Conservation (phyloP, 2,329 filamentous ascomycete species). For the Aspergillus aculeatus region DNA sequence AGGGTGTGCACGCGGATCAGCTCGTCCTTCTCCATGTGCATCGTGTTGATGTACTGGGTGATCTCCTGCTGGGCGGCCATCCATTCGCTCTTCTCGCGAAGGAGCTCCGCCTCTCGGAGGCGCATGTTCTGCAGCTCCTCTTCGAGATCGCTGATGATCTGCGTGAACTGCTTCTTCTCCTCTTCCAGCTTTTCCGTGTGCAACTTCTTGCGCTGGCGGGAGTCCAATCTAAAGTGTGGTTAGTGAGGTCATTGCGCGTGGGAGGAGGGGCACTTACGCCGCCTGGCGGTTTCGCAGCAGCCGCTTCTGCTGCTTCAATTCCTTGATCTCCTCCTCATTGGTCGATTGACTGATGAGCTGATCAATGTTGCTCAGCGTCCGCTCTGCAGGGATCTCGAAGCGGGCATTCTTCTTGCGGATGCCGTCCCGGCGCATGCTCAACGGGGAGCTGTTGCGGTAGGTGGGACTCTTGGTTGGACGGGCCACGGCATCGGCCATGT, state of each 20-base stretch:
- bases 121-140: slow-evolving; percentile 70
- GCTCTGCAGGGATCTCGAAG: slow-evolving; percentile 93
- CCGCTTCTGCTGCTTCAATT: slow-evolving; percentile 97
- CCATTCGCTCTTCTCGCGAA: slow-evolving; percentile 61
- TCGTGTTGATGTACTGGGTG: slow-evolving; percentile 70
- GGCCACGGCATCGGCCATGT: slow-evolving; percentile 50
- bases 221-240: slow-evolving; percentile 69
- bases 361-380: slow-evolving; percentile 93
- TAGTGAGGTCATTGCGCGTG: slow-evolving; percentile 18
- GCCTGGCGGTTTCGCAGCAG: slow-evolving; percentile 93
- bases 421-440: slow-evolving; percentile 73
- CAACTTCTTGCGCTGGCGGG: slow-evolving; percentile 94
- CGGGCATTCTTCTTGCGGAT: slow-evolving; percentile 99
- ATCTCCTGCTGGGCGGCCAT: slow-evolving; percentile 71
- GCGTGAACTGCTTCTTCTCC: slow-evolving; percentile 89
- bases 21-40: slow-evolving; percentile 87
- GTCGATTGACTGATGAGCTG: slow-evolving; percentile 78
- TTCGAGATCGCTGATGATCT: slow-evolving; percentile 73
- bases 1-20: slow-evolving; percentile 84
- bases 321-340: slow-evolving; percentile 90
- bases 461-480: slow-evolving; percentile 64
- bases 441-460: slow-evolving; percentile 69
- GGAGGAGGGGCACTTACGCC: slow-evolving; percentile 65
- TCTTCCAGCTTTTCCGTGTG: slow-evolving; percentile 95
- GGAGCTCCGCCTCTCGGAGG: slow-evolving; percentile 54